phyloP scores from a whole-genome alignment of 1,139 yeast species.

The Suzukiozyma palmioleophila region DNA sequence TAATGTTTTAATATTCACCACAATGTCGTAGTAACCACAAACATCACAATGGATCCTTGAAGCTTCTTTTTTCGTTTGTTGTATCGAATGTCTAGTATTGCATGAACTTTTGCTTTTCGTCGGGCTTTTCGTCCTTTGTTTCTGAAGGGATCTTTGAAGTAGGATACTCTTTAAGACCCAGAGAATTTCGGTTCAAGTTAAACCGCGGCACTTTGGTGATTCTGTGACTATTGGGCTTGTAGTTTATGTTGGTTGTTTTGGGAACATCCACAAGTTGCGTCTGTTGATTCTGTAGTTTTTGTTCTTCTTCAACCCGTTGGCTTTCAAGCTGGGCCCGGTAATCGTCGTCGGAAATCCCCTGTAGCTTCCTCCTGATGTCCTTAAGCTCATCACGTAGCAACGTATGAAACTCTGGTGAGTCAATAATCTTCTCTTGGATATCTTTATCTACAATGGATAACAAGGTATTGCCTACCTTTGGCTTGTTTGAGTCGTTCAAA shows the following conservation, averaged over 20 bases:
- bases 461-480: constrained; percentile 9
- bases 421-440: constrained; percentile 43
- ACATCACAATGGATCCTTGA: too few relatives aligned
- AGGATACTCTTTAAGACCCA: constrained; percentile 1
- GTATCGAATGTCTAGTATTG: not conserved
- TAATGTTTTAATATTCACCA: too few relatives aligned
- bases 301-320: constrained; percentile 12
- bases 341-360: constrained; percentile 42
- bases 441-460: constrained; percentile 43
- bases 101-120: constrained; percentile 5
- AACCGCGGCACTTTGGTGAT: constrained; percentile 31
- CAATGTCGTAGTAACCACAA: too few relatives aligned
- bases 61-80: too few relatives aligned
- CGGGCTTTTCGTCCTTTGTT: constrained; percentile 1
- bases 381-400: constrained; percentile 29
- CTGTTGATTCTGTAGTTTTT: constrained; percentile 7
- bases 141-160: not conserved
- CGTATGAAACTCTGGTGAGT: constrained; percentile 38
- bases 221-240: constrained; percentile 10
- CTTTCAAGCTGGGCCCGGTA: constrained; percentile 19
- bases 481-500: constrained; percentile 6
- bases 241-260: not conserved
- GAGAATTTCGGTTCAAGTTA: constrained; percentile 14
- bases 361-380: constrained; percentile 28
- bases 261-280: constrained; percentile 6